A percentile compares a stretch with the other conserved stretches of the same genome.
These are phyloP conservation scores for Streptanthus diversifolius DNA, from an alignment of 345 rosid species.

Conservation along the genomic window DNA sequence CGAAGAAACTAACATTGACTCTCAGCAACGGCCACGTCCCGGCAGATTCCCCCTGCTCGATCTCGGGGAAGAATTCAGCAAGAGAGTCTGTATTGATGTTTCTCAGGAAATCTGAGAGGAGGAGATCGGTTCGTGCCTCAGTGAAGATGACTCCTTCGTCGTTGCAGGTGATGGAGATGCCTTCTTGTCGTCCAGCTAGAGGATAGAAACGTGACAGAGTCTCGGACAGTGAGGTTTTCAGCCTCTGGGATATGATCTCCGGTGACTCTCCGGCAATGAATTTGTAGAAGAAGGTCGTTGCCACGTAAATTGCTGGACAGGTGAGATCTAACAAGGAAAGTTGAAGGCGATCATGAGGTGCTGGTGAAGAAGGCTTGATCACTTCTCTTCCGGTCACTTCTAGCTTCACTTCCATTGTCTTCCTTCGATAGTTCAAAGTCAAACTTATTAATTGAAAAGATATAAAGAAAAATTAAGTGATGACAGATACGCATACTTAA, in stretches of 20 bases:
- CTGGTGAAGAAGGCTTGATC: not conserved
- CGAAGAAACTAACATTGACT: not conserved
- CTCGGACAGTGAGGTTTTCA: not conserved
- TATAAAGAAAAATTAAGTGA: too few relatives aligned
- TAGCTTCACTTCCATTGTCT: not conserved
- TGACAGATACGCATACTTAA: too few relatives aligned
- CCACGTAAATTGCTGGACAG: not conserved
- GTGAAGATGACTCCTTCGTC: constrained; percentile 1
- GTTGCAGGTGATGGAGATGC: not conserved
- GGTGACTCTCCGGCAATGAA: not conserved
- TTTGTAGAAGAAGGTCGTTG: not conserved
- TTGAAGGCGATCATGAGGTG: not conserved
- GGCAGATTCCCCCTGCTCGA: not conserved
- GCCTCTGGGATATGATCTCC: not conserved
- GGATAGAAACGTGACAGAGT: not conserved
- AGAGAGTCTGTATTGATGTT: not conserved
- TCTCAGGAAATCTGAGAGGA: not conserved
- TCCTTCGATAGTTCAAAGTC: not conserved
- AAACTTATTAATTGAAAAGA: not conserved
- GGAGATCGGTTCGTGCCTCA: not conserved
- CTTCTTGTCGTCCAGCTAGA: not conserved
- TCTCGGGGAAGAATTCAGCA: not conserved
- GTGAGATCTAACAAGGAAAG: not conserved
- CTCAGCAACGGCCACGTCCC: not conserved
- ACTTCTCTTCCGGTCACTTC: not conserved